Percentiles rank a stretch among this genome's conserved stretches.
Conservation (phyloP, 140 eudicot genomes). For the Artemisia princeps region DNA sequence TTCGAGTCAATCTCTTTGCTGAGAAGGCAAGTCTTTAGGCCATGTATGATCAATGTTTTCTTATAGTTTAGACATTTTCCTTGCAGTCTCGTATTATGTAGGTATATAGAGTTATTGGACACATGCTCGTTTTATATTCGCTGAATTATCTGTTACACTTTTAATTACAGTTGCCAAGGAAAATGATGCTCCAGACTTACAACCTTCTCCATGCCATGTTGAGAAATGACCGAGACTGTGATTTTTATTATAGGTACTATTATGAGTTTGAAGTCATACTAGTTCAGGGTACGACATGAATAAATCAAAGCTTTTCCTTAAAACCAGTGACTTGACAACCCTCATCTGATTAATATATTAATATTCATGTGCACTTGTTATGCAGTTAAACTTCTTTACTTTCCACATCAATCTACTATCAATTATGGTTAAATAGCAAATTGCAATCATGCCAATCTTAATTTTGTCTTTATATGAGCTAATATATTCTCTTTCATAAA, state of each 20-base stretch:
- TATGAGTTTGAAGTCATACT: conserved; percentile 3
- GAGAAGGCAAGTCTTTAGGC: conserved; percentile 68
- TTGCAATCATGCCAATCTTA: neutral
- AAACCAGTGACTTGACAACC: neutral
- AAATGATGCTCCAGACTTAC: conserved; percentile 89
- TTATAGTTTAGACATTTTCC: conserved; percentile 16
- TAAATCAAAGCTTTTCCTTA: too few species aligned
- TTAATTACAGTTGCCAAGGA: conserved; percentile 72
- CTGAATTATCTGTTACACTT: conserved; percentile 20
- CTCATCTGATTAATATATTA: neutral
- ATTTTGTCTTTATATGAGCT: conserved; percentile 13
- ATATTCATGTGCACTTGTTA: conserved; percentile 14
- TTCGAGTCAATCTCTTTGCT: conserved; percentile 88
- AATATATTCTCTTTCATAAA: conserved; percentile 18
- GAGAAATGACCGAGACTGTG: conserved; percentile 86
- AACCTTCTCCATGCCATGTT: conserved; percentile 80
- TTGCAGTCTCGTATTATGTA: conserved; percentile 9
- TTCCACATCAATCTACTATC: conserved; percentile 8
- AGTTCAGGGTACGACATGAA: too few species aligned
- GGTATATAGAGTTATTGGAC: conserved; percentile 14
- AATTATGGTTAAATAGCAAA: neutral
- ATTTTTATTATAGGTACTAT: conserved; percentile 76
- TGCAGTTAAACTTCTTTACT: neutral
- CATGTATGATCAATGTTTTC: conserved; percentile 19
- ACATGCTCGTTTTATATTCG: conserved; percentile 17